A percentile compares a stretch with the other conserved stretches of the same genome.
These are phyloP conservation scores for Aureobasidium sp. DNA, from an alignment of 2,329 filamentous ascomycete species.

Conservation along the genomic window DNA sequence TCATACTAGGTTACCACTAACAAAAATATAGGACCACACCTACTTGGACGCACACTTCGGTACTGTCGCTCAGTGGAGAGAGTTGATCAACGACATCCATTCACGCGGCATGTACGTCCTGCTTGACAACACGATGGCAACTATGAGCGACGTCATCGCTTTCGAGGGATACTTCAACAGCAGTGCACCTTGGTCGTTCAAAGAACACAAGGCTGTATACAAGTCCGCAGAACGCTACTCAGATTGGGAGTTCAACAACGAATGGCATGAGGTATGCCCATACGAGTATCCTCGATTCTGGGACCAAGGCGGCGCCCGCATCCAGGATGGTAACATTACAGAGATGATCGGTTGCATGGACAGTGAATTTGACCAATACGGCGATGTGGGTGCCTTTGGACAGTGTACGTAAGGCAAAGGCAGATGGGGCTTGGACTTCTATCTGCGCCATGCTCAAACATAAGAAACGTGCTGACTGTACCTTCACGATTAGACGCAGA, in stretches of 20 bases:
- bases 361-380: conserved; percentile 55
- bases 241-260: conserved; percentile 50
- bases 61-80: conserved; percentile 50
- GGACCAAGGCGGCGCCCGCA: conserved; percentile 52
- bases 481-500: conserved; percentile 26
- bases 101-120: conserved; percentile 56
- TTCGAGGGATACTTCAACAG: conserved; percentile 54
- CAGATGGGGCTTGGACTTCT: too few relatives aligned
- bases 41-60: conserved; percentile 57
- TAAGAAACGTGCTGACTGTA: too few relatives aligned
- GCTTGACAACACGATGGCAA: conserved; percentile 58
- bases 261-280: conserved; percentile 40
- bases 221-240: conserved; percentile 48
- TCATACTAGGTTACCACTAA: conserved; percentile 40
- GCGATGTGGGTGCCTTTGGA: conserved; percentile 56
- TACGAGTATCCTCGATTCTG: conserved; percentile 56
- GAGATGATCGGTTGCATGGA: conserved; percentile 31
- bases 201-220: conserved; percentile 52
- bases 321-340: conserved; percentile 30
- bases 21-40: conserved; percentile 53
- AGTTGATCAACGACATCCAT: conserved; percentile 53
- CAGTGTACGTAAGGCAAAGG: conserved; percentile 38
- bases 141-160: conserved; percentile 53
- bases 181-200: conserved; percentile 46
- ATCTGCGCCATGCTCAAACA: too few relatives aligned